These are phyloP conservation scores for Beauveria sp. DNA, from an alignment of 2,329 filamentous ascomycete species.

Conservation along the genomic window DNA sequence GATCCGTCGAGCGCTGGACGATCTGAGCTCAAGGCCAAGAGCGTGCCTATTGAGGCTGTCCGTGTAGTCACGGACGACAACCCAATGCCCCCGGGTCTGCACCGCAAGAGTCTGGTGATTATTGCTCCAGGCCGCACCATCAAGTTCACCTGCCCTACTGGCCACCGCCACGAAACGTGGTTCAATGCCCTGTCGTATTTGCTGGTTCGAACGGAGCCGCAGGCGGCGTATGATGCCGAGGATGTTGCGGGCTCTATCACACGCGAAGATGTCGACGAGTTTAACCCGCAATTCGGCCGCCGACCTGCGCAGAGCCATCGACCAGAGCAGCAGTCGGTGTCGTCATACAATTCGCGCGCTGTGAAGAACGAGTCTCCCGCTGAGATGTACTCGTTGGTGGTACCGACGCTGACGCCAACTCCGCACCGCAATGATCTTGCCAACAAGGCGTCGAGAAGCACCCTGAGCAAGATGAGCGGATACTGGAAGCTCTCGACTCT, in stretches of 20 bases:
- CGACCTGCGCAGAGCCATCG: conserved; percentile 30
- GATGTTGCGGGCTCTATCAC: conserved; percentile 51
- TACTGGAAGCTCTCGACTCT: conserved; percentile 52
- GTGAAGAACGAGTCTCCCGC: conserved; percentile 59
- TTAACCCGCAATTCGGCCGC: conserved; percentile 59
- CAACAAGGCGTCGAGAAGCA: conserved; percentile 32
- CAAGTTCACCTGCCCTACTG: conserved; percentile 90
- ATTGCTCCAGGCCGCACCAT: conserved; percentile 81
- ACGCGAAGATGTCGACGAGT: conserved; percentile 63
- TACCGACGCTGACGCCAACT: conserved; percentile 50
- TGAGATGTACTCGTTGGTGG: conserved; percentile 39
- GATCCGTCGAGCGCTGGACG: conserved; percentile 77
- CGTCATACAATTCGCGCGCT: conserved; percentile 71
- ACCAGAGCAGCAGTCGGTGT: conserved; percentile 57
- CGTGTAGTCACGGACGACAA: conserved; percentile 91
- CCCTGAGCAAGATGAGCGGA: conserved; percentile 51
- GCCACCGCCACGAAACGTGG: conserved; percentile 95
- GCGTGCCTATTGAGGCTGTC: conserved; percentile 86
- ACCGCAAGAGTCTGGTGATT: conserved; percentile 87
- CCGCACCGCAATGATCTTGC: conserved; percentile 30
- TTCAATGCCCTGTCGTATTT: conserved; percentile 95
- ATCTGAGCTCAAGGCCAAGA: conserved; percentile 72
- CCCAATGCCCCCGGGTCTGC: conserved; percentile 85
- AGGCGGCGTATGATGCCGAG: conserved; percentile 54
- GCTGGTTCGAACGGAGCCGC: conserved; percentile 64